Evolutionary conservation across 1,284 basidiomycete species (phyloP).

Genomic region (Kalmanozyma brasiliensis): DNA sequence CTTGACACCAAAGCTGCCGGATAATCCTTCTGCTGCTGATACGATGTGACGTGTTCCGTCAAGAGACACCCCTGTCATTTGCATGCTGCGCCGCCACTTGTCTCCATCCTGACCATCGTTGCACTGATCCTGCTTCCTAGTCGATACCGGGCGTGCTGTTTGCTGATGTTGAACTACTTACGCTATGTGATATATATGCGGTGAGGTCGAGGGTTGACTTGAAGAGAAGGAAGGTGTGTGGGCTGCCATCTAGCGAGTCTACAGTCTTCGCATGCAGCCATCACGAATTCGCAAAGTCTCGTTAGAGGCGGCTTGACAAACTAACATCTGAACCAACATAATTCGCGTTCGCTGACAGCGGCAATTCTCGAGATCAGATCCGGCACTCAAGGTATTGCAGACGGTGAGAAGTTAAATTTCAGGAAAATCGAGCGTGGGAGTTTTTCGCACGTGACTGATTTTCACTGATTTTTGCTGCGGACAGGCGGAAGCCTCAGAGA

Average conservation of each 20-base stretch:
- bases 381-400: too few species aligned
- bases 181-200: constrained; percentile 46
- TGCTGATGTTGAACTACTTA: constrained; percentile 25
- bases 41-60: too few species aligned
- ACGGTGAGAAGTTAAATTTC: background rate
- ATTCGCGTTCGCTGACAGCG: too few species aligned
- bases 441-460: constrained; percentile 47
- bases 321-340: background rate
- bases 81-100: background rate
- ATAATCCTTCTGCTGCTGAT: too few species aligned
- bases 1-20: too few species aligned
- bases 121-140: background rate
- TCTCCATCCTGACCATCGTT: background rate
- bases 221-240: constrained; percentile 17
- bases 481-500: background rate
- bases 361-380: too few species aligned
- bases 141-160: constrained; percentile 5
- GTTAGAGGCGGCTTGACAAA: background rate
- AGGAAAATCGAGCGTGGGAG: constrained; percentile 20
- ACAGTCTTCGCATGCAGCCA: background rate
- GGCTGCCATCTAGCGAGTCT: constrained; percentile 6
- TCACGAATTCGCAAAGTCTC: too few species aligned
- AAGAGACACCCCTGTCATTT: too few species aligned
- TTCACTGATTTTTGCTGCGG: background rate
- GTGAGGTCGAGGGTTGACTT: constrained; percentile 48